These are phyloP conservation scores for Globisporangium middletonii DNA, from an alignment of 352 stramenopile genomes.

Conservation along the genomic window DNA sequence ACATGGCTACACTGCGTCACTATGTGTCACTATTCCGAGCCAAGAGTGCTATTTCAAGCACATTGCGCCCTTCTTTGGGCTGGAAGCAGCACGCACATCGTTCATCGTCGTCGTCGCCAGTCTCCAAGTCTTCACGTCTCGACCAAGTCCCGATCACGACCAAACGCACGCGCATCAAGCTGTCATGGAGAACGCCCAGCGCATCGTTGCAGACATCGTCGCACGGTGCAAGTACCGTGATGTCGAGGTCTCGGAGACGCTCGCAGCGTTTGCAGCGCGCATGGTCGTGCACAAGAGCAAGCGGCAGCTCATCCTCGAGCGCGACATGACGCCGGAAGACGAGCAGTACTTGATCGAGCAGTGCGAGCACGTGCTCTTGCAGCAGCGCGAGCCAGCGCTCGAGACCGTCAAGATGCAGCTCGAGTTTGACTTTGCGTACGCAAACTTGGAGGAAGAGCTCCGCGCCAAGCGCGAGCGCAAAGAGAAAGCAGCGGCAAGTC, in stretches of 20 bases:
- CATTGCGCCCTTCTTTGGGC: too few relatives aligned
- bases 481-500: slow-evolving; percentile 43
- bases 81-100: too few relatives aligned
- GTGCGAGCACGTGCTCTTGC: slow-evolving; percentile 69
- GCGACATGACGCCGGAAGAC: slow-evolving; percentile 61
- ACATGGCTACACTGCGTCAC: too few relatives aligned
- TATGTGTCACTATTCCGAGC: too few relatives aligned
- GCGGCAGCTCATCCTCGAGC: slow-evolving; percentile 63
- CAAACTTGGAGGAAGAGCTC: slow-evolving; percentile 75
- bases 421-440: slow-evolving; percentile 90
- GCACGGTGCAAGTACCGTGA: slow-evolving; percentile 64
- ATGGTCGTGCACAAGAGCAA: slow-evolving; percentile 69
- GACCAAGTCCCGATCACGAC: too few relatives aligned
- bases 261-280: slow-evolving; percentile 80
- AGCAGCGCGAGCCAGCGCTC: slow-evolving; percentile 74
- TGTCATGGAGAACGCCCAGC: slow-evolving; percentile 55
- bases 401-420: slow-evolving; percentile 96
- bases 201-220: slow-evolving; percentile 66
- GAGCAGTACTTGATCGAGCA: slow-evolving; percentile 71
- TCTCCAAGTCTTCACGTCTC: too few relatives aligned
- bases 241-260: slow-evolving; percentile 82
- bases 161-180: too few relatives aligned
- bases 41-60: too few relatives aligned
- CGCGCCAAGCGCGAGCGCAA: slow-evolving; percentile 47
- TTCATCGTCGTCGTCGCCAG: too few relatives aligned